Conservation (phyloP, 2,329 filamentous ascomycete species). For the Arthrinium phaeospermum region DNA sequence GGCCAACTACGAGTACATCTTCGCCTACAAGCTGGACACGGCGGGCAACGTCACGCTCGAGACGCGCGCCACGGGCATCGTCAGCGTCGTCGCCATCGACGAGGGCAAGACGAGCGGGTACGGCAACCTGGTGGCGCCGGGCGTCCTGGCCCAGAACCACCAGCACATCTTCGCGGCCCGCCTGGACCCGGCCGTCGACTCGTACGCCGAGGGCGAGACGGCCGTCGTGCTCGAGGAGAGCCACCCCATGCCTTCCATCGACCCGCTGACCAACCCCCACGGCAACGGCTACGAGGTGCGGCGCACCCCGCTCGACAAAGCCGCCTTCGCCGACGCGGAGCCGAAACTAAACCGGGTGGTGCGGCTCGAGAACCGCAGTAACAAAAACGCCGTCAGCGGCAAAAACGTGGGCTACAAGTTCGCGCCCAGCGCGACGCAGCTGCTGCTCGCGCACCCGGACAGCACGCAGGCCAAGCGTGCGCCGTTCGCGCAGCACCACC, state of each 20-base stretch:
- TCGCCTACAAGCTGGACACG: slow-evolving; percentile 69
- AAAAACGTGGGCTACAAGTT: slow-evolving; percentile 58
- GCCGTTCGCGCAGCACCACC: slow-evolving; percentile 51
- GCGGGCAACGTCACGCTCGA: slow-evolving; percentile 66
- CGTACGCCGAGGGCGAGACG: slow-evolving; percentile 33
- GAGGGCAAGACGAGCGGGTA: slow-evolving; percentile 60
- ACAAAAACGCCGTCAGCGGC: slow-evolving; percentile 54
- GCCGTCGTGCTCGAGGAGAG: slow-evolving; percentile 39
- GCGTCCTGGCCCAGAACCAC: slow-evolving; percentile 69
- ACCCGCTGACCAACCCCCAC: slow-evolving; percentile 61
- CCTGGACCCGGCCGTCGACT: slow-evolving; percentile 66
- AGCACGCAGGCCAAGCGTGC: slow-evolving; percentile 51
- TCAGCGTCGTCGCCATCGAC: slow-evolving; percentile 66
- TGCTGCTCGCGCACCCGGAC: slow-evolving; percentile 51
- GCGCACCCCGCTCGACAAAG: slow-evolving; percentile 51
- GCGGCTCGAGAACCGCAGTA: slow-evolving; percentile 53
- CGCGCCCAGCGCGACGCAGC: slow-evolving; percentile 49
- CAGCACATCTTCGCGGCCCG: slow-evolving; percentile 71
- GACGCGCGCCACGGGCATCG: slow-evolving; percentile 69
- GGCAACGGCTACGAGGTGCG: slow-evolving; percentile 66
- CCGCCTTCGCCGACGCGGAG: slow-evolving; percentile 57
- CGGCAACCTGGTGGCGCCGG: slow-evolving; percentile 68
- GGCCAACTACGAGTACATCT: slow-evolving; percentile 74
- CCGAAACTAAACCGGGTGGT: slow-evolving; percentile 57
- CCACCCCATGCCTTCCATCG: slow-evolving; percentile 38